These are phyloP conservation scores for Exobasidium cylindrosporum DNA, from an alignment of 1,284 basidiomycete species.

Conservation along the genomic window DNA sequence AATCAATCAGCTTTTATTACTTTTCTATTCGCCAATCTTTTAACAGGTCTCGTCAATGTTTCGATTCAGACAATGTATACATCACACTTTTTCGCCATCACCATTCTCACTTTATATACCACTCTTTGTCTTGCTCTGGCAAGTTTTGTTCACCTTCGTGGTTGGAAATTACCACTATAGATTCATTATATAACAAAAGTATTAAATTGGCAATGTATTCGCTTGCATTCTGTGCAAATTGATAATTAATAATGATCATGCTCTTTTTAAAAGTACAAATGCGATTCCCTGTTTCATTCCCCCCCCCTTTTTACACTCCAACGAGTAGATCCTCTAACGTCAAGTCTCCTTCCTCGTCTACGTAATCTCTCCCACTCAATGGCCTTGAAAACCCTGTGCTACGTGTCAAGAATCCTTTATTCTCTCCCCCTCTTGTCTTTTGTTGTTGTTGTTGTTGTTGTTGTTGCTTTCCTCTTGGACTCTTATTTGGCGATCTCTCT, in stretches of 20 bases:
- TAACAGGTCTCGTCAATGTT: conserved; percentile 82
- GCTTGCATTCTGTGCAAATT: no score
- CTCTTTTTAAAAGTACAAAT: no score
- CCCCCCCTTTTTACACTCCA: no score
- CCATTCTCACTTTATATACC: conserved; percentile 68
- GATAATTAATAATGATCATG: no score
- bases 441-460: no score
- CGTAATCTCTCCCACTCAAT: no score
- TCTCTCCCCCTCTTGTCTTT: no score
- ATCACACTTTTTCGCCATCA: conserved; percentile 63
- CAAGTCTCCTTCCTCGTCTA: conserved; percentile 8
- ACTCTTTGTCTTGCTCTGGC: conserved; percentile 60
- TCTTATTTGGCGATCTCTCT: not conserved
- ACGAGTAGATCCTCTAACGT: conserved; percentile 1
- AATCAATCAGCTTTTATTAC: conserved; percentile 76
- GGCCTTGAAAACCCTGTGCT: no score
- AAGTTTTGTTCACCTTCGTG: conserved; percentile 9
- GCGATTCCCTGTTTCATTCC: no score
- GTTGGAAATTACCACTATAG: conserved; percentile 24
- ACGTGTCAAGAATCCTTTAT: no score
- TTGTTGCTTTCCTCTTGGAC: not conserved
- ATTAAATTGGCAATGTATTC: no score
- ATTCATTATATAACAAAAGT: no score
- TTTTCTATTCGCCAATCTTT: conserved; percentile 82
- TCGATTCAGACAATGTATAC: conserved; percentile 78